Base-by-base conservation (phyloP, 2,329 filamentous ascomycete species). In the Cadophora sp. region DNA sequence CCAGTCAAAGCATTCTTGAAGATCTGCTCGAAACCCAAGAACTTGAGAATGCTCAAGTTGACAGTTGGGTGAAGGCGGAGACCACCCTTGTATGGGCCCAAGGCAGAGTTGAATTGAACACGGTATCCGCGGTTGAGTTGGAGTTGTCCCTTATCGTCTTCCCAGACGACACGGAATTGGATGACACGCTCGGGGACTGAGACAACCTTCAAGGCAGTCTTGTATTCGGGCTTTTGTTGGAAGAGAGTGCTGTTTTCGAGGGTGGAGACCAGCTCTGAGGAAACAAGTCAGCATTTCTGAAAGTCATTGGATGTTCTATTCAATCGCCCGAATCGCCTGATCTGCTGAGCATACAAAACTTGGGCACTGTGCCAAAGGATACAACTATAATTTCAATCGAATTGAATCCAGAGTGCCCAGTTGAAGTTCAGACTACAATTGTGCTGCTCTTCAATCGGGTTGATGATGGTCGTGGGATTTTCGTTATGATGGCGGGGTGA, bases 1-100 rank as follows among this genome's bases (percentile, higher is more conserved):
- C 96, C 96, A 70, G 96, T 98, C 74, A 98, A 85, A 74, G 96
- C 96, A 92, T 98, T 98, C 89, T 98, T 98, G 88, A 98, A 98
- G 83, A 95, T 96, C 85, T 98, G 96, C 89, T 99, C 96, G 78
- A 98, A 98, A 73, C 95, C 96, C 78, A 99, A 87, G 84, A 98
- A 98, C 86, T 99, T 99, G 77, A 99, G 88, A 77, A 91, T 88
- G 70, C 87, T 89, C 77, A 91, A 80, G 81, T 91, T 96, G 81
- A 96, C 93, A 13, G 90, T 89, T 70, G 95, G 96, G 82, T 99
- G 96, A 82, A 99, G 93, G 75, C 96, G 88, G 74, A 98, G 89
- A 79, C 96, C 96, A 73, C 96, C 96, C 88, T 98, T 98, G 91
- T 97, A 98, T 62, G 96, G 96, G 66, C 96, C 96, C 24, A 98